A percentile compares a stretch with the other conserved stretches of the same genome.
phyloP scores from a whole-genome alignment of 208 protist species.

The Plasmodiophora brassicae region DNA sequence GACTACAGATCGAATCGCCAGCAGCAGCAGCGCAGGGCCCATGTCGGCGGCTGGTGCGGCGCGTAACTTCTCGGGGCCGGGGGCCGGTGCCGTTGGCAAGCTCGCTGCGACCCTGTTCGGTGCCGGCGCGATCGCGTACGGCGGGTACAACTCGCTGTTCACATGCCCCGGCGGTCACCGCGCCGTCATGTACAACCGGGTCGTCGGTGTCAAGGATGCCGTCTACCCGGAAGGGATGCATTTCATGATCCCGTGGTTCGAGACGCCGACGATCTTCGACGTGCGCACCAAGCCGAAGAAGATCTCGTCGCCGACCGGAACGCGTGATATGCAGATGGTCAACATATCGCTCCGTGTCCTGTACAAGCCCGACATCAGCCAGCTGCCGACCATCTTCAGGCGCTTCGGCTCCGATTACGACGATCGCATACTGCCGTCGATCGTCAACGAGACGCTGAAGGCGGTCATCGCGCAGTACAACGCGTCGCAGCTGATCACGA shows the following conservation, averaged over 20 bases:
- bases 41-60: neutral
- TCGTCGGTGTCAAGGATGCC: slow-evolving; percentile 79
- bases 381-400: slow-evolving; percentile 86
- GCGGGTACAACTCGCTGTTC: slow-evolving; percentile 40
- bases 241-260: slow-evolving; percentile 84
- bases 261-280: slow-evolving; percentile 92
- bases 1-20: too few relatives aligned
- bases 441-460: slow-evolving; percentile 97
- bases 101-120: neutral
- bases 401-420: slow-evolving; percentile 91
- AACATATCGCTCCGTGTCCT: slow-evolving; percentile 96
- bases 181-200: slow-evolving; percentile 93
- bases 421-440: slow-evolving; percentile 93
- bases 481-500: slow-evolving; percentile 95
- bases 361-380: slow-evolving; percentile 80
- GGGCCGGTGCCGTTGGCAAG: neutral
- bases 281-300: slow-evolving; percentile 73
- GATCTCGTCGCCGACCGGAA: slow-evolving; percentile 72
- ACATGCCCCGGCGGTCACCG: slow-evolving; percentile 87
- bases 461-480: slow-evolving; percentile 96
- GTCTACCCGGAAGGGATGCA: slow-evolving; percentile 72
- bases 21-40: too few relatives aligned
- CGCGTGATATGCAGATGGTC: slow-evolving; percentile 91
- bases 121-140: slow-evolving; percentile 9
- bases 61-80: neutral